Base-by-base conservation (phyloP, 139 green algal genomes). In the Chlamydomonas schloesseri region DNA sequence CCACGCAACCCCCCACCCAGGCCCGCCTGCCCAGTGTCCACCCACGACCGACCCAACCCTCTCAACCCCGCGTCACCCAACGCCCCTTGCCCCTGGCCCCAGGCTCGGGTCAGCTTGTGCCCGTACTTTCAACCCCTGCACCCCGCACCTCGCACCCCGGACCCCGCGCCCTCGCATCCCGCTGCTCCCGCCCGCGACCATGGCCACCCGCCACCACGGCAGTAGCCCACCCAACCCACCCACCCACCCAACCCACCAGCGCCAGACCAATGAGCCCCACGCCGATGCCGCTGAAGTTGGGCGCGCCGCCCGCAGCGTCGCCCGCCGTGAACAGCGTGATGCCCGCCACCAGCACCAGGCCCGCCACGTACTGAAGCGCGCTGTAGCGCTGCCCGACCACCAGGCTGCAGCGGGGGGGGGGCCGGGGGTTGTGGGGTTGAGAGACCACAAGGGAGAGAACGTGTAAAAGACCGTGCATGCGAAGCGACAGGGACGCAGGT, bases 251-350 rank as follows among this genome's bases (percentile, higher is more conserved):
- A 57, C 82, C 28, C 72, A 93, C 92, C 78, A 96, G 76, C 42
- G 87, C 93, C 23, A 88, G 20, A 0, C 82, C 72, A 64, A 96
- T 96, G 73, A 96, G 90, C 9, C 33, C 60, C 34, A 96, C 73
- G 28, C 93, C 93, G 6, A 81, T 83, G 0, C 72, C 65, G 3
- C 71, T 87, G 74, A 95, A 96, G 76, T 88, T 91, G 69, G 90
- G 90, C 53, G 88, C 79, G 20, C 79, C 79, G 8, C 58, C 85
- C 31, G 84, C 86, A 28, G 88, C 89, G 55, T 96, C 93, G 0
- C 93, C 93, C 70, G 89, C 74, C 18, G 89, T 93, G 88, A 95
- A 96, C 20, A 93, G 75, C 15, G 85, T 87, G 62, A 96, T 96
- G 83, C 93, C 93, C 20, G 71, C 83, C n/a, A 94, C 89, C 31